A percentile compares a stretch with the other conserved stretches of the same genome.
Conservation (phyloP, 2,329 filamentous ascomycete genomes). For the Pyrenochaeta sp. region DNA sequence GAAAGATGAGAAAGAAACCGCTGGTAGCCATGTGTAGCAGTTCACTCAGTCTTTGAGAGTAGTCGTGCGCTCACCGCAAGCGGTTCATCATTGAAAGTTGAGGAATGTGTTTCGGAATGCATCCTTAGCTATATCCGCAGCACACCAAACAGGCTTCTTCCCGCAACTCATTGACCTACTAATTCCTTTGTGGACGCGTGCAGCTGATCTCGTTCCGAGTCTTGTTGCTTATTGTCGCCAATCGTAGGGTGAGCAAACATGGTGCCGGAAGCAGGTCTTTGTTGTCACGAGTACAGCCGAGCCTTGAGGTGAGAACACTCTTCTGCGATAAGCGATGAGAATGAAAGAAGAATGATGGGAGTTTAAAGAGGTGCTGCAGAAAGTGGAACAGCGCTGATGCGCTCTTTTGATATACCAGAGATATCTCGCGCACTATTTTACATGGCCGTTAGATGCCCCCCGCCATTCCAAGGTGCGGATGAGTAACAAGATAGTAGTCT, state of each 20-base stretch:
- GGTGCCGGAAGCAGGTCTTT: slow-evolving; percentile 22
- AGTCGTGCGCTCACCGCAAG: slow-evolving; percentile 19
- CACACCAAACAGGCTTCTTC: slow-evolving; percentile 18
- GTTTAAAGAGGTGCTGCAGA: slow-evolving; percentile 1
- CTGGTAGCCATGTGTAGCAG: background rate
- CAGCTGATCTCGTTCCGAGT: slow-evolving; percentile 12
- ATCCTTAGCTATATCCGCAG: slow-evolving; percentile 18
- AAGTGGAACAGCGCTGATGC: slow-evolving; percentile 33
- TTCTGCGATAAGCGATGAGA: background rate
- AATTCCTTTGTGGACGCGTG: slow-evolving; percentile 31
- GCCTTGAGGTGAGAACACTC: background rate
- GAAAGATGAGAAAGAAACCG: background rate
- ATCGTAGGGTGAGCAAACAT: slow-evolving; percentile 21
- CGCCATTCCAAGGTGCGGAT: slow-evolving; percentile 14
- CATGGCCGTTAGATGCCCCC: slow-evolving; percentile 30
- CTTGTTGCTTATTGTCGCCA: slow-evolving; percentile 23
- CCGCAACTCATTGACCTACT: slow-evolving; percentile 8
- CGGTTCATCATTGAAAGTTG: slow-evolving; percentile 16
- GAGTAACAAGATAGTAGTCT: slow-evolving; percentile 23
- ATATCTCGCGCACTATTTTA: slow-evolving; percentile 35
- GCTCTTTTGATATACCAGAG: slow-evolving; percentile 17
- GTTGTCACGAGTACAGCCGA: background rate
- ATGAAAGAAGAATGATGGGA: background rate
- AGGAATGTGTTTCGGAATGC: slow-evolving; percentile 36
- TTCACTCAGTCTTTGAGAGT: slow-evolving; percentile 13